phyloP scores from a whole-genome alignment of 805 yeast species.

The Wickerhamomyces bovis region DNA sequence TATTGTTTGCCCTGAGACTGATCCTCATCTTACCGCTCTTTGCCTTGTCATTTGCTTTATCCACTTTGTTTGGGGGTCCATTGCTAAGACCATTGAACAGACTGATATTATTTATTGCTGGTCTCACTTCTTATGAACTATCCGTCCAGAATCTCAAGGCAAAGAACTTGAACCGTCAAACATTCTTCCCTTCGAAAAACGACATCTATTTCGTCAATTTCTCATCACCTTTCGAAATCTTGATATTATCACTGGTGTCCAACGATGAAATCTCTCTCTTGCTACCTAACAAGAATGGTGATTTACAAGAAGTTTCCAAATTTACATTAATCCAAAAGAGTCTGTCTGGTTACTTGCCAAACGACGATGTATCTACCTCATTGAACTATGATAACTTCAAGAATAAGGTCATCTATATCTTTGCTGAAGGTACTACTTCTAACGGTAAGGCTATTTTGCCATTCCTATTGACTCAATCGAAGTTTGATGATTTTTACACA shows the following conservation, averaged over 20 bases:
- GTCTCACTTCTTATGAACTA: conserved; percentile 13
- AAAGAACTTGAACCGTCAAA: conserved; percentile 5
- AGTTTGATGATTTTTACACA: conserved; percentile 16
- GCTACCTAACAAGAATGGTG: conserved; percentile 31
- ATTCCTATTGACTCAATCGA: conserved; percentile 30
- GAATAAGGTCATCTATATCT: conserved; percentile 45
- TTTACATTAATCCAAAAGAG: conserved; percentile 27
- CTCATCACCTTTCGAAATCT: conserved; percentile 40
- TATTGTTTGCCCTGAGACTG: conserved; percentile 19
- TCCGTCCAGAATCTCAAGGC: conserved; percentile 18
- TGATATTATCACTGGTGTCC: conserved; percentile 28
- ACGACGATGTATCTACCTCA: conserved; percentile 4
- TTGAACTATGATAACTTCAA: conserved; percentile 18
- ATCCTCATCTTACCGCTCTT: conserved; percentile 20
- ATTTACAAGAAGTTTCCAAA: conserved; percentile 23
- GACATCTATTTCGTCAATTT: conserved; percentile 44
- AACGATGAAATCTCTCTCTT: conserved; percentile 25
- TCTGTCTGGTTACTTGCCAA: conserved; percentile 9
- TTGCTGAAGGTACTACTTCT: conserved; percentile 81
- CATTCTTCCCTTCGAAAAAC: conserved; percentile 30
- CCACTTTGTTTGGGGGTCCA: not conserved
- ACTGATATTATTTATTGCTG: conserved; percentile 15
- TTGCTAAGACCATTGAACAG: not conserved
- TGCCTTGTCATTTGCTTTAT: conserved; percentile 17
- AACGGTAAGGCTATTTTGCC: conserved; percentile 76